phyloP scores from a whole-genome alignment of 306 rosid genomes.

The Chamaecrista fasciculata region DNA sequence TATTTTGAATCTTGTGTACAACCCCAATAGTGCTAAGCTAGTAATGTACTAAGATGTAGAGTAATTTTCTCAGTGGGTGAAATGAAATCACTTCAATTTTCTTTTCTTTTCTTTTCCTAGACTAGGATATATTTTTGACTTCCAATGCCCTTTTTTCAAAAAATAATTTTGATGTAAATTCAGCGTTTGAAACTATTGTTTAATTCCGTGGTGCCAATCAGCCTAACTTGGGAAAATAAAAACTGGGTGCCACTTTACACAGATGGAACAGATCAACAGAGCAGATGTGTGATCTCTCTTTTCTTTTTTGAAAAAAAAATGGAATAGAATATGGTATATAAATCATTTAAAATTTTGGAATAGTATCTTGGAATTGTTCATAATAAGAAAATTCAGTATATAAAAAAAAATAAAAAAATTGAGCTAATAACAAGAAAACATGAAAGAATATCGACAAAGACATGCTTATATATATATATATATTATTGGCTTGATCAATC shows the following conservation, averaged over 20 bases:
- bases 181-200: conserved; percentile 22
- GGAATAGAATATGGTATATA: conserved; percentile 26
- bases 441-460: too few species aligned
- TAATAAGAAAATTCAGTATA: not conserved
- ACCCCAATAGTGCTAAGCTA: conserved; percentile 18
- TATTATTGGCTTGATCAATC: too few species aligned
- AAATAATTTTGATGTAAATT: conserved; percentile 10
- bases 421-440: not conserved
- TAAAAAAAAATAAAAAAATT: not conserved
- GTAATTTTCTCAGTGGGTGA: not conserved
- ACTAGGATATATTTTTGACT: conserved; percentile 28
- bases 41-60: conserved; percentile 23
- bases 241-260: conserved; percentile 26
- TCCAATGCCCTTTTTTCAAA: conserved; percentile 13
- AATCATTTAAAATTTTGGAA: conserved; percentile 29
- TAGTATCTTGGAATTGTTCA: not conserved
- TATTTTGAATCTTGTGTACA: conserved; percentile 34
- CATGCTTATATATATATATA: too few species aligned
- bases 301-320: not conserved
- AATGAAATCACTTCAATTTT: conserved; percentile 29
- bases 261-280: not conserved
- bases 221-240: conserved; percentile 33
- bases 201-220: conserved; percentile 30
- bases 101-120: not conserved
- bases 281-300: not conserved